Evolutionary conservation across 768 basidiomycete genomes (phyloP), one percentile per base, ranked within the genome.

Genomic region (Termitomyces sp.): DNA sequence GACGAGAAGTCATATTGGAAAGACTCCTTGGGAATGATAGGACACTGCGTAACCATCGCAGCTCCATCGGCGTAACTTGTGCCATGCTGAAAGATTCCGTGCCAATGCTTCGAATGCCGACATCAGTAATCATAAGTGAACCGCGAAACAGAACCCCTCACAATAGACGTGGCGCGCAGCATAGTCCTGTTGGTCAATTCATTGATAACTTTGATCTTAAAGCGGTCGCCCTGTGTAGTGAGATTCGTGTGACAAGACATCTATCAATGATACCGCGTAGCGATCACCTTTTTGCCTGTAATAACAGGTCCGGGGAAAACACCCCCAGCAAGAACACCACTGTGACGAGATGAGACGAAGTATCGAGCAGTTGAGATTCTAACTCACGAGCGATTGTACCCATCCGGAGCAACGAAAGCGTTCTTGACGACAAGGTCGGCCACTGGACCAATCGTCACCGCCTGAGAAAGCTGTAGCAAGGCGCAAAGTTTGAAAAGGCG

Each of bases 171-270:
- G 8, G 46, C 47, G 8, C 46, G 54, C 21, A 48, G 15, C 54
- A 55, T 55, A 19, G 46, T 55, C 12, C n/a, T 28, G 40, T 55
- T 35, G 26, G 46, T 55, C 40, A 55, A 23, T 19, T 49, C 14
- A 14, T 55, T 55, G 37, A 41, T 49, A 10, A 55, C 54, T 17
- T 55, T 55, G 5, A 55, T 55, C 14, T 55, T 55, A 47, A 55
- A 55, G 30, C 54, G 54, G 15, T 55, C 54, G 8, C 46, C 54
- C 54, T 48, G 15, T 26, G 19, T 9, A 9, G 2, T 12, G 19
- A 40, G 11, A 14, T 48, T 38, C 7, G 28, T 38, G 15, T 38
- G 15, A 14, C 17, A 41, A 6, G 17, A 33, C 43, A 44, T 26
- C 14, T 12, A 15, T 3, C 4, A 14, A 14, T 15, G 12, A n/a